Evolutionary conservation across 1,139 yeast genomes (phyloP), one percentile per base, ranked within the genome.

Genomic region (Saccharomycopsis hybrid): DNA sequence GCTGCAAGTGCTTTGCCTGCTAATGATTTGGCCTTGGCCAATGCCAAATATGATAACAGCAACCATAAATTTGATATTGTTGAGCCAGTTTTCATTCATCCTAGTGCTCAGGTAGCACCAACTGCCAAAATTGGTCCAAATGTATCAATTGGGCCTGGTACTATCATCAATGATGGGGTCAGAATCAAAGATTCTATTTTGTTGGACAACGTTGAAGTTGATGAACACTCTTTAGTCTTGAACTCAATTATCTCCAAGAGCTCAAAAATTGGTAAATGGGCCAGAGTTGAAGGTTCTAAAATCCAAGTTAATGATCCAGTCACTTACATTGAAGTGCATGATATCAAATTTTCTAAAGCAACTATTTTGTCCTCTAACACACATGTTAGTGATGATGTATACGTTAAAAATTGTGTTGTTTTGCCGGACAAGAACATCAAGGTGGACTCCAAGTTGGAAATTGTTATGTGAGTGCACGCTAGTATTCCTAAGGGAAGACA

Each of bases 1-100:
- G 85, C 86, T 3, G 76, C 81, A 3, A 77, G 80, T 42, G 85
- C 86, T 3, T 68, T 80, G 39, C 76, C 80, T 48, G 85, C 84
- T 30, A 80, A 79, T 61, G 74, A 77, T 48, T 70, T 79, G 52
- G 80, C 77, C 60, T 65, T 80, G 50, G 63, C 74, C 61, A 60
- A 72, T 64, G 58, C 66, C 7, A 47, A 48, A 36, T 41, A 69
- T 69, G 46, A 62, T 60, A 51, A 63, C 67, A 40, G 62, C 64
- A 25, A 18, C 2, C 45, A 40, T 27, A 37, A 48, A 5, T 65
- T 68, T 38, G 66, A 63, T 46, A 69, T 77, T 52, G 63, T 67
- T 28, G 73, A 77, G n/a, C 82, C 83, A 2, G 82, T 78, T 29
- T 76, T 60, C 62, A 67, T 76, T 48, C 73, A 74, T 57, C 72